Evolutionary conservation across 495 filamentous ascomycete genomes (phyloP).

Genomic region (Tirmania nivea): DNA sequence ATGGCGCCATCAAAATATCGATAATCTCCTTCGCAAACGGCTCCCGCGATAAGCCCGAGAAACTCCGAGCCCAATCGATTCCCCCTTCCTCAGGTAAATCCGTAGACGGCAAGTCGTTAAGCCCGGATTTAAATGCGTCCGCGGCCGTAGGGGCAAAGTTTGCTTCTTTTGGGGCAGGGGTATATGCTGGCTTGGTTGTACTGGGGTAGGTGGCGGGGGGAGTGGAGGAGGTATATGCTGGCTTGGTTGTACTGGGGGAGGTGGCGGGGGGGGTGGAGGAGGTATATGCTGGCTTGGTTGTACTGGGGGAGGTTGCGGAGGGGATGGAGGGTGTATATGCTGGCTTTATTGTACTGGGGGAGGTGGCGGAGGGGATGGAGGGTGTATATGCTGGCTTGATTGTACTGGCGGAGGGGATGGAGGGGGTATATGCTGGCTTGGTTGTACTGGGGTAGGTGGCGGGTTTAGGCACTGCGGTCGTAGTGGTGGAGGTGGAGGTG

Average conservation of each 20-base stretch:
- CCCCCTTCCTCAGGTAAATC: slow-evolving; percentile 15
- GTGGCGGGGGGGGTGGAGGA: neutral
- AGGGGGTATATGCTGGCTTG: no score
- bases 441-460: no score
- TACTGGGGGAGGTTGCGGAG: neutral
- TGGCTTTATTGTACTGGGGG: neutral
- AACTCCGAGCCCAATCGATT: slow-evolving; percentile 87
- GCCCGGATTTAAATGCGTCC: slow-evolving; percentile 14
- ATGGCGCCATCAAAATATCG: slow-evolving; percentile 43
- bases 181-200: no score
- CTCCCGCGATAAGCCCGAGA: slow-evolving; percentile 57
- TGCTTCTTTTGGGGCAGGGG: no score
- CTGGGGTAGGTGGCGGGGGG: no score
- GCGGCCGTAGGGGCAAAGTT: slow-evolving; percentile 25
- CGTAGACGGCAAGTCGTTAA: slow-evolving; percentile 28
- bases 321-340: neutral
- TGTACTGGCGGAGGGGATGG: neutral
- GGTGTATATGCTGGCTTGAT: neutral
- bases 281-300: neutral
- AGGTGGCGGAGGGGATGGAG: neutral
- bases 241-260: neutral
- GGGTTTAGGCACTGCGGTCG: no score
- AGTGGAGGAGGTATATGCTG: no score
- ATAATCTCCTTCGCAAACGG: slow-evolving; percentile 60
- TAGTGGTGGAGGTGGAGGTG: neutral